phyloP scores from a whole-genome alignment of 148 eudicot genomes.

The Nyssa sinensis region DNA sequence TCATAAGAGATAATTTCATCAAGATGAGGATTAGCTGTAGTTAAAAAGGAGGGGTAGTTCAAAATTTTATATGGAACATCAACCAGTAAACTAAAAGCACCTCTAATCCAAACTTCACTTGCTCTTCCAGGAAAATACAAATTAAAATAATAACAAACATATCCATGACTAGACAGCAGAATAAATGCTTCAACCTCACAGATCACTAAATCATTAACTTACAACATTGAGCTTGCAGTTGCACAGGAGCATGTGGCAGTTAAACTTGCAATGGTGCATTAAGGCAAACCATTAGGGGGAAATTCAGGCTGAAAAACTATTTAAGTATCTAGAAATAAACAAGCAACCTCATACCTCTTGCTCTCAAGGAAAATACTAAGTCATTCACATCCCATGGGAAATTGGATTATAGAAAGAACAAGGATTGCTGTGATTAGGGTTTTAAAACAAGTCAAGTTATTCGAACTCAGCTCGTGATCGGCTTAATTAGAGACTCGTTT shows the following conservation, averaged over 20 bases:
- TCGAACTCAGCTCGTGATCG: too few relatives aligned
- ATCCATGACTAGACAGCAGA: neutral
- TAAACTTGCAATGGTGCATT: neutral
- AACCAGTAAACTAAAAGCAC: neutral
- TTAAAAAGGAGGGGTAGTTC: neutral
- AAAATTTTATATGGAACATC: neutral
- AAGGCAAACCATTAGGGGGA: neutral
- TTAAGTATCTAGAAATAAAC: neutral
- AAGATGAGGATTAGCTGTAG: too few relatives aligned
- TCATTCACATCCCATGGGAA: neutral
- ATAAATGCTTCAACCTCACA: neutral
- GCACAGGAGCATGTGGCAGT: neutral
- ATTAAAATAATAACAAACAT: neutral
- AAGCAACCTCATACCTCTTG: neutral
- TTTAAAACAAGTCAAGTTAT: too few relatives aligned
- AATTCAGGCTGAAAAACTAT: neutral
- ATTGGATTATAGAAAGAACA: neutral
- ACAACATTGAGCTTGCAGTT: neutral
- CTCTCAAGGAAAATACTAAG: neutral
- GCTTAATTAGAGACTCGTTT: too few relatives aligned
- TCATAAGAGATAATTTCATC: too few relatives aligned
- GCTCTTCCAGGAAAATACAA: too few relatives aligned
- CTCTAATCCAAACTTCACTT: neutral
- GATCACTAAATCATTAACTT: neutral
- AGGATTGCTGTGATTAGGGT: neutral